These are phyloP conservation scores for Coemansia sp. DNA, from an alignment of 192 early-diverging fungal species.

Conservation along the genomic window DNA sequence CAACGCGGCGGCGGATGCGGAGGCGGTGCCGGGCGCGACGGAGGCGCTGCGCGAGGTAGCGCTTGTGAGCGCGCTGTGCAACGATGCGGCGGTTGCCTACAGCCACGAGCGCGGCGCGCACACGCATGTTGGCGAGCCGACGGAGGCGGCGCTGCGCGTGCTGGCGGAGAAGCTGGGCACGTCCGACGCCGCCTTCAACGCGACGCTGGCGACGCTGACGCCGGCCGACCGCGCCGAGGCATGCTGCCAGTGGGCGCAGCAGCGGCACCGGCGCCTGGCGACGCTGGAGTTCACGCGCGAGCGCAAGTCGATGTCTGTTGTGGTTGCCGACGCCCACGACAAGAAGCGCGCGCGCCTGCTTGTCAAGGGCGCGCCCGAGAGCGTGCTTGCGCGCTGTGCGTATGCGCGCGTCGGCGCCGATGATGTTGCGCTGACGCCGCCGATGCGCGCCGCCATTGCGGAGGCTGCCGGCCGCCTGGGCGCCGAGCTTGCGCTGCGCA, in stretches of 20 bases:
- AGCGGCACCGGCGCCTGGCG: constrained; percentile 59
- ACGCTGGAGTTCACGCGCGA: constrained; percentile 96
- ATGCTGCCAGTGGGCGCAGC: constrained; percentile 73
- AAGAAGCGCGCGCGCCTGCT: constrained; percentile 51
- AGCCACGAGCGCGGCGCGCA: constrained; percentile 69
- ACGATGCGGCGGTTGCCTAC: constrained; percentile 85
- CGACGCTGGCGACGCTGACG: constrained; percentile 50
- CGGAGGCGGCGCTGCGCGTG: constrained; percentile 94
- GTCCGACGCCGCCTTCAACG: constrained; percentile 68
- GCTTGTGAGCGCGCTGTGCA: constrained; percentile 82
- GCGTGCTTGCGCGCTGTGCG: constrained; percentile 85
- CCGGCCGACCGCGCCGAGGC: constrained; percentile 63
- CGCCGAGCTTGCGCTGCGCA: constrained; percentile 75
- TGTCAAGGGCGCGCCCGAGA: constrained; percentile 97
- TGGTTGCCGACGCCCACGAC: constrained; percentile 55
- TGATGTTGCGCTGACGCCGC: constrained; percentile 64
- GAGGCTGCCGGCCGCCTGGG: constrained; percentile 75
- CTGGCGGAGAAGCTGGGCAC: constrained; percentile 94
- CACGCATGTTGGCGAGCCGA: constrained; percentile 91
- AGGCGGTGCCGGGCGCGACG: constrained; percentile 71
- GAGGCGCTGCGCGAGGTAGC: constrained; percentile 48
- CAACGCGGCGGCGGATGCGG: constrained; percentile 58
- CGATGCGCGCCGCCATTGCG: constrained; percentile 62
- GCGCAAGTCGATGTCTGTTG: constrained; percentile 97
- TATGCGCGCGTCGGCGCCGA: constrained; percentile 35